These are phyloP conservation scores for Priceomyces castillae DNA, from an alignment of 805 yeast species.

Conservation along the genomic window DNA sequence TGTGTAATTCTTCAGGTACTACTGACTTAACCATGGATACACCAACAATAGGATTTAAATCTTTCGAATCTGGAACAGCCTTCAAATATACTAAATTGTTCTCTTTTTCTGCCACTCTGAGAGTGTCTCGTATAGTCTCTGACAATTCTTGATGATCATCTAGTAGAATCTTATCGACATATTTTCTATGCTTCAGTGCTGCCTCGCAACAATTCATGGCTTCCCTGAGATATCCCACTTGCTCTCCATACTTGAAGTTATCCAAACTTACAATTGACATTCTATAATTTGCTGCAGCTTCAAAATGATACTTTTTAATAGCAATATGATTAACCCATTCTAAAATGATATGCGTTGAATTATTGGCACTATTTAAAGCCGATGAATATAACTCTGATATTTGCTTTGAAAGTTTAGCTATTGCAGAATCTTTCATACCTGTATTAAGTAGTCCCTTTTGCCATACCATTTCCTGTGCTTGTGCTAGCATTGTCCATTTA, in stretches of 20 bases:
- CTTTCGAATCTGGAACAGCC: slow-evolving; percentile 48
- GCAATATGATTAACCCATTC: slow-evolving; percentile 66
- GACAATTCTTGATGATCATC: slow-evolving; percentile 54
- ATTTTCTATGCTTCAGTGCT: slow-evolving; percentile 40
- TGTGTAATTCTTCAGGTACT: slow-evolving; percentile 18
- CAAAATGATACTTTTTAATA: slow-evolving; percentile 63
- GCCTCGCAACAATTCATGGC: slow-evolving; percentile 38
- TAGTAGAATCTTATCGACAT: slow-evolving; percentile 41
- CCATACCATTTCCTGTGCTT: slow-evolving; percentile 89
- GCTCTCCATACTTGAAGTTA: slow-evolving; percentile 62
- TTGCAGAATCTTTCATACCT: slow-evolving; percentile 53
- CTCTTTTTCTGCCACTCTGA: slow-evolving; percentile 65
- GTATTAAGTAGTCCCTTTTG: slow-evolving; percentile 53
- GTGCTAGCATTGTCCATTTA: slow-evolving; percentile 61
- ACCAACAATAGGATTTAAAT: slow-evolving; percentile 42
- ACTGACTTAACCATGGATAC: slow-evolving; percentile 56
- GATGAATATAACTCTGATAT: slow-evolving; percentile 54
- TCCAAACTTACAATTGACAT: slow-evolving; percentile 50
- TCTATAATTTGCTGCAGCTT: slow-evolving; percentile 68
- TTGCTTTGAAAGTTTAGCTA: slow-evolving; percentile 65
- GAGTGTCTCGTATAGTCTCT: slow-evolving; percentile 40
- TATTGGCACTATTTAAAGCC: slow-evolving; percentile 39
- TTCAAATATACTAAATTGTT: slow-evolving; percentile 78
- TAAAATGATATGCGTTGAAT: slow-evolving; percentile 46
- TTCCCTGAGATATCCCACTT: slow-evolving; percentile 54